Percentiles rank a stretch among this genome's conserved stretches.
Evolutionary conservation across 2,329 filamentous ascomycete species (phyloP).

Genomic region (Ophiosphaerella korrae): DNA sequence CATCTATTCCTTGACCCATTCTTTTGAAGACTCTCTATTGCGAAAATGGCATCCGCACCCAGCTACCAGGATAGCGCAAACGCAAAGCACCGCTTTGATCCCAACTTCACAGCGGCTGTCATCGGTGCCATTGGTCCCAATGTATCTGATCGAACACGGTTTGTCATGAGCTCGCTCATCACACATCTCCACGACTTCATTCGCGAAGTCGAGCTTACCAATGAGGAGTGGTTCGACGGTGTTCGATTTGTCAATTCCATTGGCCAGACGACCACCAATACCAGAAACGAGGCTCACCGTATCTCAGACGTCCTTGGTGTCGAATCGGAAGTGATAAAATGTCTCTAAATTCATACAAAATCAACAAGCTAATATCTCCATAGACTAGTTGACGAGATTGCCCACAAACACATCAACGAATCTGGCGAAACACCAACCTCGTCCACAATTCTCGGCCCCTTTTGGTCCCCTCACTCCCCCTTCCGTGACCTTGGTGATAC

Average conservation of each 20-base stretch:
- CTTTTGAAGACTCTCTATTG: not conserved
- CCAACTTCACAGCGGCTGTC: constrained; percentile 75
- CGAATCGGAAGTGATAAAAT: constrained; percentile 62
- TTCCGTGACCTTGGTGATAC: constrained; percentile 70
- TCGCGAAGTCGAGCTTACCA: constrained; percentile 75
- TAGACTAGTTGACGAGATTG: constrained; percentile 70
- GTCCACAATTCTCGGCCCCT: constrained; percentile 76
- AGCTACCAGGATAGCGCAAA: constrained; percentile 19
- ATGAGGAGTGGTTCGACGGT: constrained; percentile 77
- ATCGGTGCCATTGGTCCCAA: constrained; percentile 75
- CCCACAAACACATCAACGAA: constrained; percentile 67
- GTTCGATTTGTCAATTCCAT: constrained; percentile 77
- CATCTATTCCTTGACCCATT: not conserved
- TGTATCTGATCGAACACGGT: constrained; percentile 66
- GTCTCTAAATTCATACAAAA: not conserved
- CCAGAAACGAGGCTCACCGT: constrained; percentile 75
- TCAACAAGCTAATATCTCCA: not conserved
- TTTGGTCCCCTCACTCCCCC: constrained; percentile 77
- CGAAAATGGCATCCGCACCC: constrained; percentile 15
- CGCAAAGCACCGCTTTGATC: constrained; percentile 64
- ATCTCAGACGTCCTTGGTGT: constrained; percentile 75
- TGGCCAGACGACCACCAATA: constrained; percentile 70
- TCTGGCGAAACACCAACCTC: constrained; percentile 69
- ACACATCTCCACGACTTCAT: constrained; percentile 78
- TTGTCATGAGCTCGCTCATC: constrained; percentile 68